phyloP scores from a whole-genome alignment of 2,329 filamentous ascomycete species.

The Fusarium tuaranense region DNA sequence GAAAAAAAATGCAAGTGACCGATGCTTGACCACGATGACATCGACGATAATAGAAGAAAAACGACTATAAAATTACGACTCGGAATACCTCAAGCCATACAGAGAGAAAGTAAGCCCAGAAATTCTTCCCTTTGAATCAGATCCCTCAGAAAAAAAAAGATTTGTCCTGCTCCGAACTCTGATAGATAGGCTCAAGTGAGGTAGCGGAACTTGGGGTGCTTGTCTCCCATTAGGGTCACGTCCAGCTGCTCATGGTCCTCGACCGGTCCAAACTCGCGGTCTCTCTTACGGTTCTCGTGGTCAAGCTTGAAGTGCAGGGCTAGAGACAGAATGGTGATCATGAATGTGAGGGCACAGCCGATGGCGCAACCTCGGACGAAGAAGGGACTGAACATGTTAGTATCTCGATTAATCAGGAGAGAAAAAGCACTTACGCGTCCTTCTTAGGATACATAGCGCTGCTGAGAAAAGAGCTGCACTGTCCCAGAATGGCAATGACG shows the following conservation, averaged over 20 bases:
- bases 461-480: conserved; percentile 34
- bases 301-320: conserved; percentile 14
- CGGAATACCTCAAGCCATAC: background rate
- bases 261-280: conserved; percentile 1
- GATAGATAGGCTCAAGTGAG: background rate
- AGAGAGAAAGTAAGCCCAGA: background rate
- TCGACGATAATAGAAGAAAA: background rate
- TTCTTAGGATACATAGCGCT: conserved; percentile 27
- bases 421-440: too few species aligned
- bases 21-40: background rate
- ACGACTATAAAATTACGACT: background rate
- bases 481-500: conserved; percentile 4
- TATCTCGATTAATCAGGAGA: too few species aligned
- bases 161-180: background rate
- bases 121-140: background rate
- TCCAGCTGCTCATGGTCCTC: conserved; percentile 4
- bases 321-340: conserved; percentile 8
- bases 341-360: conserved; percentile 17
- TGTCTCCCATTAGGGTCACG: background rate
- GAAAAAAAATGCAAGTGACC: too few species aligned
- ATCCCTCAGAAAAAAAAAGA: background rate
- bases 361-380: conserved; percentile 28
- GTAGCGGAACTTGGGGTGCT: background rate
- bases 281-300: conserved; percentile 11
- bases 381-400: conserved; percentile 15